A percentile compares a stretch with the other conserved stretches of the same genome.
phyloP scores from a whole-genome alignment of 352 stramenopile genomes.

The Phytophthora pisi region DNA sequence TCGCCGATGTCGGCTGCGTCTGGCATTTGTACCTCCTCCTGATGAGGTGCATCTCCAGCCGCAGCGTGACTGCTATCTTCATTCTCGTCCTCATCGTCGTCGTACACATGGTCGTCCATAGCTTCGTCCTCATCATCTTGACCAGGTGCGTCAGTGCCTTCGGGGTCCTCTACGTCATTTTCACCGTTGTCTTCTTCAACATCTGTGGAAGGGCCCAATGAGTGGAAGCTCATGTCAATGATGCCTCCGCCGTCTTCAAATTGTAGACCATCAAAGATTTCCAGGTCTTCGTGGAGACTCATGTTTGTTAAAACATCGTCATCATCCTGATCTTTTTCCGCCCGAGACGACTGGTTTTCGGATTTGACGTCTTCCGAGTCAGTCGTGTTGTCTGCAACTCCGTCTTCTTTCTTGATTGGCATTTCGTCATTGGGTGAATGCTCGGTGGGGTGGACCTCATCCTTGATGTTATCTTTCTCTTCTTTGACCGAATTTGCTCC shows the following conservation, averaged over 20 bases:
- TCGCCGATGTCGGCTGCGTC: conserved; percentile 5
- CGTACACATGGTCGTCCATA: conserved; percentile 56
- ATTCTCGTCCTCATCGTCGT: conserved; percentile 72
- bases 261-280: conserved; percentile 88
- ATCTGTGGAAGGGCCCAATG: conserved; percentile 23
- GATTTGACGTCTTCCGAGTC: conserved; percentile 49
- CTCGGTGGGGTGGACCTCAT: conserved; percentile 8
- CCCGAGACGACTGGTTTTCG: conserved; percentile 24
- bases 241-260: conserved; percentile 85
- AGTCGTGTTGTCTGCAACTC: conserved; percentile 22
- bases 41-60: conserved; percentile 14
- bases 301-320: conserved; percentile 73
- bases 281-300: conserved; percentile 79
- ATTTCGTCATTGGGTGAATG: conserved; percentile 14
- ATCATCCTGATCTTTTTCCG: conserved; percentile 42
- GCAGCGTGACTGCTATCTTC: conserved; percentile 28
- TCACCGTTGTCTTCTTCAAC: conserved; percentile 35
- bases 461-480: conserved; percentile 17
- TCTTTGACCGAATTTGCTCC: conserved; percentile 12
- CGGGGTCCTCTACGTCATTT: conserved; percentile 38
- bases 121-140: conserved; percentile 51
- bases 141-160: conserved; percentile 43
- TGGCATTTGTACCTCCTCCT: conserved; percentile 13
- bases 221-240: conserved; percentile 71
- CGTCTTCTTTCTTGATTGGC: conserved; percentile 32